Percentiles rank a stretch among this genome's conserved stretches.
phyloP scores from a whole-genome alignment of 345 rosid species.

The Salix koriyanagi region DNA sequence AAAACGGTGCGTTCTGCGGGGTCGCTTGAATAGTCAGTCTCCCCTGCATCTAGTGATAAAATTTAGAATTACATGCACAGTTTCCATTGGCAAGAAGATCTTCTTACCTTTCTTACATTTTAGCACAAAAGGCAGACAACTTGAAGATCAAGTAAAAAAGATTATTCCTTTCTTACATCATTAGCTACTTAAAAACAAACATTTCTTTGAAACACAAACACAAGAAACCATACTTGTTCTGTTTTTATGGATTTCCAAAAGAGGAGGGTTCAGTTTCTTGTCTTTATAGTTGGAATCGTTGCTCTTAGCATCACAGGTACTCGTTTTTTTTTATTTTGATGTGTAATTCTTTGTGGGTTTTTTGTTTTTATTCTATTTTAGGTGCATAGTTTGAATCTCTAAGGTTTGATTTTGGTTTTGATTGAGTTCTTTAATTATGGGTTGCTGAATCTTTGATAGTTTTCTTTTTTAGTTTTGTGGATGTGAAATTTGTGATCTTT shows the following conservation, averaged over 20 bases:
- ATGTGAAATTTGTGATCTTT: neutral
- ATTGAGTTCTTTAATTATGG: neutral
- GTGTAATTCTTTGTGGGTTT: neutral
- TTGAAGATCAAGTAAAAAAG: neutral
- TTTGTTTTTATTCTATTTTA: neutral
- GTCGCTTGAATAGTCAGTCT: neutral
- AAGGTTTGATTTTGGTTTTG: neutral
- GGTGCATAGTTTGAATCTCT: neutral
- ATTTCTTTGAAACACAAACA: neutral
- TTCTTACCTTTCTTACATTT: neutral
- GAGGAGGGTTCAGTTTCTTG: slow-evolving; percentile 44
- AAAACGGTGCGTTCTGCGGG: neutral
- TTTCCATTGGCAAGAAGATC: neutral
- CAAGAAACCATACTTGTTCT: neutral
- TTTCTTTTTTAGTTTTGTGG: neutral
- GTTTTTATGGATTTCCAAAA: slow-evolving; percentile 54
- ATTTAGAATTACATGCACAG: neutral
- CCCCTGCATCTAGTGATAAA: neutral
- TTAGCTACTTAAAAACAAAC: neutral
- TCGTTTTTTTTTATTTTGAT: neutral
- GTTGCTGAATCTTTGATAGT: neutral
- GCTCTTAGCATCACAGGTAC: slow-evolving; percentile 71
- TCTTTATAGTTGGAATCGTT: slow-evolving; percentile 48
- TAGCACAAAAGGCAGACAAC: neutral
- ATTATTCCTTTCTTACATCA: neutral